These are phyloP conservation scores for Terana coerulea DNA, from an alignment of 768 basidiomycete species.

Conservation along the genomic window DNA sequence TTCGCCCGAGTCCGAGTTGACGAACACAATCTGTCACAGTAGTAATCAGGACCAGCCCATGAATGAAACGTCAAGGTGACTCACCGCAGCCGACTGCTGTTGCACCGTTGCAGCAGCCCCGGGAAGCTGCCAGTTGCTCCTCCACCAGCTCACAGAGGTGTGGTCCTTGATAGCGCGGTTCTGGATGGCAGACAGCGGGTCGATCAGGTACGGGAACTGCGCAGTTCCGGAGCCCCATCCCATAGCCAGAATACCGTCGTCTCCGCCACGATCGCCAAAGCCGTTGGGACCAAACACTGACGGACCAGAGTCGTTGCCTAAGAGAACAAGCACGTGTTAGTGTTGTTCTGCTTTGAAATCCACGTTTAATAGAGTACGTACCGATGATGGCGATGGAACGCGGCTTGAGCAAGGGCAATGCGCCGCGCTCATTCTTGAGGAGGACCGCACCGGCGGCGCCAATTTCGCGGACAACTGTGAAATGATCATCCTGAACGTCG, in stretches of 20 bases:
- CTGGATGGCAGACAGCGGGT: constrained; percentile 82
- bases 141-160: constrained; percentile 21
- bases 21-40: constrained; percentile 57
- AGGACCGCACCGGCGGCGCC: constrained; percentile 72
- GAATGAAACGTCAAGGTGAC: neutral
- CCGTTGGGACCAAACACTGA: constrained; percentile 44
- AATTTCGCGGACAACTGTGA: constrained; percentile 62
- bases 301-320: constrained; percentile 48
- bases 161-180: constrained; percentile 56
- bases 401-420: constrained; percentile 57
- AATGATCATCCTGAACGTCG: constrained; percentile 70
- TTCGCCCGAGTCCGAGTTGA: constrained; percentile 84
- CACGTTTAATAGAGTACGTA: constrained; percentile 42
- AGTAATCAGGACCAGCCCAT: neutral
- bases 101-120: constrained; percentile 16
- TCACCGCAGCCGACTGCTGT: constrained; percentile 13
- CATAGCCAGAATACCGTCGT: constrained; percentile 74
- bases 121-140: constrained; percentile 21
- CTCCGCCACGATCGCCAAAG: constrained; percentile 36
- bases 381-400: constrained; percentile 61
- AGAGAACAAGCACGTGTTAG: constrained; percentile 26
- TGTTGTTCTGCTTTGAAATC: neutral
- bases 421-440: constrained; percentile 62
- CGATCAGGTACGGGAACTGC: constrained; percentile 74
- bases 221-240: constrained; percentile 77